Evolutionary conservation across 371 early-diverging fungal species (phyloP), one percentile per base, ranked within the genome.

Genomic region (Mortierella sp.): DNA sequence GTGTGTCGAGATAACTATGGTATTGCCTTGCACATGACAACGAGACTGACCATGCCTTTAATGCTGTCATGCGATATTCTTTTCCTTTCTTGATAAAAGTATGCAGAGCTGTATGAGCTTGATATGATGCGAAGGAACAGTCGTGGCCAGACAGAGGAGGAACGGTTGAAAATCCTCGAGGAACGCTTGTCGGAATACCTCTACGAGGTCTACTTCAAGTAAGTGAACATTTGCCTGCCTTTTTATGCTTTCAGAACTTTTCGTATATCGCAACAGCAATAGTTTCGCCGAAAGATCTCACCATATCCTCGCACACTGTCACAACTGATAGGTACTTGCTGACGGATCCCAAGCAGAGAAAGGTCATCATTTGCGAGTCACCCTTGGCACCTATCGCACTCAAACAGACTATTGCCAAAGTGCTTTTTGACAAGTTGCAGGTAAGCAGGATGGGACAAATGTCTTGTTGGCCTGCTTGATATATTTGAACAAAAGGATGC

Each of bases 311-410:
- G 60, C 44, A 38, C 47, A n/a, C 10, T 47, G 26, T 44, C 42
- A 0, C 47, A 3, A 2, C 31, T 9, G 16, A 75, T 73, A 94
- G 94, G 31, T 89, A 94, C 38, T 89, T 98, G 60, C 84, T 98
- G 79, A 93, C 95, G 21, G 98, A 98, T 85, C 93, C 98, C 6
- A 96, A 96, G 83, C 91, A 94, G 63, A 92, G 96, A 55, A 97
- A 96, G 87, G 97, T 97, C n/a, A 93, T 96, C 44, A 77, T 98
- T 42, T 95, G 94, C 58, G 98, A 97, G 84, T 92, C 95, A 0
- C 93, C 95, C 1, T 82, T 96, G 80, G 84, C 95, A 52, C 97
- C 97, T 0, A 79, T 94, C 24, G 90, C 88, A n/a, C 77, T 97
- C n/a, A 96, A 96, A 80, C 90, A 92, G 70, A 88, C 92, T 19